Evolutionary conservation across 306 rosid genomes (phyloP), one percentile per base, ranked within the genome.

Genomic region (Quercus robur): DNA sequence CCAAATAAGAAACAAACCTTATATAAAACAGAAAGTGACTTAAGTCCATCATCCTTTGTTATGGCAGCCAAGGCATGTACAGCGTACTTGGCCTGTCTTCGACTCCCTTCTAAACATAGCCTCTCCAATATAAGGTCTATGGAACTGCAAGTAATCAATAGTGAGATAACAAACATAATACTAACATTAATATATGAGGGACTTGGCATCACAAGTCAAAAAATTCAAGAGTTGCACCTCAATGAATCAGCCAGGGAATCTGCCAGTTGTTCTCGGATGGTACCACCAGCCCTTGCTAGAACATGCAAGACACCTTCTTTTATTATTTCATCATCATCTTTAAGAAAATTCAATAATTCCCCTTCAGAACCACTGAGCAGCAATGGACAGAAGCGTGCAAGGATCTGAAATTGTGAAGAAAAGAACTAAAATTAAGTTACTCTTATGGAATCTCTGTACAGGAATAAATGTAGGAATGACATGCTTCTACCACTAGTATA

Each of bases 41-140:
- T 93, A 73, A 93, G 97, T 73, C 98, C 97, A 75, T 96, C 97
- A 66, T 96, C 99, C 90, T 89, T 96, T 79, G 99, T 93, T 77
- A 96, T 96, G 18, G 98, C 92, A 74, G 97, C 98, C 57, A 96
- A 88, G 46, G 99, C 98, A 85, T 93, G 92, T 58, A 96, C 98
- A 81, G 99, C 99, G 87, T 91, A 81, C 82, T 96, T 96, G 70
- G 98, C 99, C 87, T 93, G 99, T 79, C 93, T 88, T 68, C 98
- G 89, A 85, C 91, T 91, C 54, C 99, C 99, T 88, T 96, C 98
- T 80, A 93, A 84, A 80, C 99, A 96, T 14, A 89, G 75, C 75
- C 88, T 94, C 88, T 96, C 98, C 89, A 96, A 70, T 79, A 93
- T 86, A 67, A 96, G 97, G 77, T 96, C 97, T 56, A 93, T 87